phyloP scores from a whole-genome alignment of 768 basidiomycete species.

The Amanita brunnescens region DNA sequence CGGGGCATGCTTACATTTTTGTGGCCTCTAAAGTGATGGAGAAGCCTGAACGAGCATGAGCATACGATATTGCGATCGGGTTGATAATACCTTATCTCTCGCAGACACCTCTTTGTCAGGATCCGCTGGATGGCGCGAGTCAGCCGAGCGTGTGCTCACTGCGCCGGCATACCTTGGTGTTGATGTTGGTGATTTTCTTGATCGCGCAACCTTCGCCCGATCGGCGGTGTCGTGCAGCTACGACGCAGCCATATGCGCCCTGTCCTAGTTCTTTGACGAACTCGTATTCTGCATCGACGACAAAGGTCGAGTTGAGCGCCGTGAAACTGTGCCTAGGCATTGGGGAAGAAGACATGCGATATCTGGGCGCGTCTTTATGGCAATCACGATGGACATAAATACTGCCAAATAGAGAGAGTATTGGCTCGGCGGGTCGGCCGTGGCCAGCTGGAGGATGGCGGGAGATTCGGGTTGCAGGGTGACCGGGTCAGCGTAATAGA shows the following conservation, averaged over 20 bases:
- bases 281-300: slow-evolving; percentile 84
- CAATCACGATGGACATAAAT: not conserved
- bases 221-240: slow-evolving; percentile 73
- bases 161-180: slow-evolving; percentile 54
- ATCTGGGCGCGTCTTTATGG: slow-evolving; percentile 2
- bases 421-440: not conserved
- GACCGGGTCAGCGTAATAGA: too few species aligned
- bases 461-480: too few species aligned
- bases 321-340: slow-evolving; percentile 77
- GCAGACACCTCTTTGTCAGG: slow-evolving; percentile 90
- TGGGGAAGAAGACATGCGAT: not conserved
- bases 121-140: slow-evolving; percentile 53
- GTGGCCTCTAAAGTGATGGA: slow-evolving; percentile 98
- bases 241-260: slow-evolving; percentile 91
- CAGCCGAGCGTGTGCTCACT: not conserved
- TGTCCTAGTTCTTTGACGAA: slow-evolving; percentile 97
- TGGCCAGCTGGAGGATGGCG: too few species aligned
- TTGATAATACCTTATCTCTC: slow-evolving; percentile 69
- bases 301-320: slow-evolving; percentile 77
- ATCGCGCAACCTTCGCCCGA: slow-evolving; percentile 89
- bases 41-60: slow-evolving; percentile 42
- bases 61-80: slow-evolving; percentile 1
- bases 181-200: slow-evolving; percentile 94
- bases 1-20: slow-evolving; percentile 68
- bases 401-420: not conserved